phyloP scores from a whole-genome alignment of 2,329 filamentous ascomycete species.

The Colletotrichum spaethianum region DNA sequence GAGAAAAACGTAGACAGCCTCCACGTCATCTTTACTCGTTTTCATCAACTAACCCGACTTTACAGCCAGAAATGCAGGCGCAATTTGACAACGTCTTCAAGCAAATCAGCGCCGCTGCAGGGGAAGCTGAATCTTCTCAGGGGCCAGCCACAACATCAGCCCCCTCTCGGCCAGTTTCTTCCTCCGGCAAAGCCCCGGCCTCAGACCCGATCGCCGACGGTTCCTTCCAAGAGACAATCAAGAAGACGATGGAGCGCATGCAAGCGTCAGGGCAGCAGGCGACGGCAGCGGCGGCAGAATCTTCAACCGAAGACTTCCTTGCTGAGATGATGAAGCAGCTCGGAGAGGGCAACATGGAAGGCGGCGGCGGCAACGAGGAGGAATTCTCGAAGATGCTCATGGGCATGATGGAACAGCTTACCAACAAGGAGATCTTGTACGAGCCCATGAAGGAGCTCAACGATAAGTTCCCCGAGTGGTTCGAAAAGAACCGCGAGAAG shows the following conservation, averaged over 20 bases:
- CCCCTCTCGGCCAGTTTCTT: conserved; percentile 45
- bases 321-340: conserved; percentile 94
- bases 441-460: conserved; percentile 98
- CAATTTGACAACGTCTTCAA: conserved; percentile 86
- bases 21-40: not conserved
- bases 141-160: conserved; percentile 44
- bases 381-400: conserved; percentile 95
- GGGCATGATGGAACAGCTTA: conserved; percentile 99
- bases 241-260: conserved; percentile 96
- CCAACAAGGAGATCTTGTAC: conserved; percentile 97
- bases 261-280: conserved; percentile 89
- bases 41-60: conserved; percentile 6
- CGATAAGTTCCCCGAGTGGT: conserved; percentile 92
- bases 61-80: conserved; percentile 78
- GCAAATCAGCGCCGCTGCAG: conserved; percentile 72
- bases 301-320: conserved; percentile 82
- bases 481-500: conserved; percentile 80
- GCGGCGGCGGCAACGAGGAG: conserved; percentile 75
- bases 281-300: conserved; percentile 80
- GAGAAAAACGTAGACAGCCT: conserved; percentile 57
- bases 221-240: conserved; percentile 92
- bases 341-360: conserved; percentile 73
- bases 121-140: conserved; percentile 41
- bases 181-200: conserved; percentile 43
- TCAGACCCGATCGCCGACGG: conserved; percentile 66